Conservation (phyloP, 495 filamentous ascomycete species). For the Trichoderma virens region DNA sequence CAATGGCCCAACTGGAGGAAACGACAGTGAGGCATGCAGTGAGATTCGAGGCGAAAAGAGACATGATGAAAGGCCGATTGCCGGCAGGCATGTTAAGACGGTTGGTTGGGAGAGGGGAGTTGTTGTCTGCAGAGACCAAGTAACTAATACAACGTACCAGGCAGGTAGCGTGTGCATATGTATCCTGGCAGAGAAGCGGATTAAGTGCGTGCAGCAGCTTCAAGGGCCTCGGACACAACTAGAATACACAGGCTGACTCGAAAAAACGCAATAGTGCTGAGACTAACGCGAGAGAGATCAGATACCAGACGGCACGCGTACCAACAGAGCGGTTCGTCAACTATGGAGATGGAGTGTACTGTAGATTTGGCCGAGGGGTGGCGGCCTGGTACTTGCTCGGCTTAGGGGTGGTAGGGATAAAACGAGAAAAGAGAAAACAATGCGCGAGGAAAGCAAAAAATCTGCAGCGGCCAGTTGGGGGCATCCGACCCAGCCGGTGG, state of each 20-base stretch:
- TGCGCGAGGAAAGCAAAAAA: background rate
- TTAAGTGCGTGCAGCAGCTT: background rate
- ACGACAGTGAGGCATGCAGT: background rate
- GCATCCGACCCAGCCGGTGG: background rate
- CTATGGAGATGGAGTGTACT: background rate
- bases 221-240: too few relatives aligned
- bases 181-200: background rate
- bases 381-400: background rate
- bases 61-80: too few relatives aligned
- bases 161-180: background rate
- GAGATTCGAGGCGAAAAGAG: background rate
- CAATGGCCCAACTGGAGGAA: background rate
- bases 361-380: background rate
- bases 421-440: constrained; percentile 5
- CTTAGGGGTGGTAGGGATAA: background rate
- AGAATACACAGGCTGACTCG: too few relatives aligned
- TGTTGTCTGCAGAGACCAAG: background rate
- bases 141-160: background rate
- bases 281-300: background rate
- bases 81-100: too few relatives aligned
- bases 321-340: background rate
- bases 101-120: background rate
- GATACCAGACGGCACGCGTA: background rate
- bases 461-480: background rate
- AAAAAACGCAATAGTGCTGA: background rate